Base-by-base conservation (phyloP, 1,139 yeast species). In the Geotrichum carabidarum region DNA sequence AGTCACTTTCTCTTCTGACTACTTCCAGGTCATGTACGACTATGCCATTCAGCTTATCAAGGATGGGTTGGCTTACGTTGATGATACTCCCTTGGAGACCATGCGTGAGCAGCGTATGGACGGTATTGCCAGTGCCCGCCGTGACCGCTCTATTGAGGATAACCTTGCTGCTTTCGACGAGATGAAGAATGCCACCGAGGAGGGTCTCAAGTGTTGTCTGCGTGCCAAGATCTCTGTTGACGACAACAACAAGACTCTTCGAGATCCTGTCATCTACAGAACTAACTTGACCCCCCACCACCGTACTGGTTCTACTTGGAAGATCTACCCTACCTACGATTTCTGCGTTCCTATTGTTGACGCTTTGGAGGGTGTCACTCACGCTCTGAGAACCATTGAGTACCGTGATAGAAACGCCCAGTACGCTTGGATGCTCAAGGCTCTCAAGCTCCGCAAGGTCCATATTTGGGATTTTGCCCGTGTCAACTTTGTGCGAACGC, bases 31-130 rank as follows among this genome's bases (percentile, higher is more conserved):
- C 63, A 88, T 93, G 96, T 91, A 86, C 72, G 93, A 89, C 47
- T 77, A 82, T 60, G 94, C 95, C 58, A 70, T 89, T 56, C 75
- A 86, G 68, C 72, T 91, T 82, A 91, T 93, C 76, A 86, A 87
- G 74, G 95, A 87, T 55, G 98, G 97, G 59, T 84, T 87, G 65
- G 98, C 98, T 48, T 93, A 93, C 76, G 88, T 95, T 78, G 98
- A 93, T 69, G 97, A 93, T 68, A 93, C 98, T 49, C 88, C 90
- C 56, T 81, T 83, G 66, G 98, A 91, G 68, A 78, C 80, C 71
- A 93, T 93, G 98, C 86, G 99, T 77, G 96, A 90, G 69, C 94
- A 93, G 78, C 87, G 99, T 79, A 88, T 88, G 87, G 96, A 89
- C 60, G 99, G 98, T 71, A 85, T 88, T 64, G 84, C 91, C 55